phyloP scores from a whole-genome alignment of 2,329 filamentous ascomycete species.

The Pseudogymnoascus sp. region DNA sequence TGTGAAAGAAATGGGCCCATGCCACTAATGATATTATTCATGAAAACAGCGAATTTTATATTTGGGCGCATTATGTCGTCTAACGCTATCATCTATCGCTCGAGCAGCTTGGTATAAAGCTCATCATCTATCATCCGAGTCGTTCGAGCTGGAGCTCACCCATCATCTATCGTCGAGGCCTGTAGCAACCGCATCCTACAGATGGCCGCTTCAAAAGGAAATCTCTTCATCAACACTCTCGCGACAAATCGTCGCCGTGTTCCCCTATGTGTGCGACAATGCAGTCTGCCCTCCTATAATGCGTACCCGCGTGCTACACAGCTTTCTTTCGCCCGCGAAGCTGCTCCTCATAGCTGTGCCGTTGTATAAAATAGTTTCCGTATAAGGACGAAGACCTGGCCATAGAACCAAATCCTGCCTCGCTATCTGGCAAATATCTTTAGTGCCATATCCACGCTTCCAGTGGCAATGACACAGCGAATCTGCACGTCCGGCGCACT shows the following conservation, averaged over 20 bases:
- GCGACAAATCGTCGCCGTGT: background rate
- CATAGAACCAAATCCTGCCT: background rate
- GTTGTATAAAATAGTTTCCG: background rate
- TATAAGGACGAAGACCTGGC: background rate
- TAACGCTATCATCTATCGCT: background rate
- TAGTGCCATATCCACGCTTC: constrained; percentile 74
- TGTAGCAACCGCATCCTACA: background rate
- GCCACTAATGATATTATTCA: background rate
- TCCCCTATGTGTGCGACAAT: background rate
- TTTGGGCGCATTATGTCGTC: background rate
- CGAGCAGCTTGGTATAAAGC: background rate
- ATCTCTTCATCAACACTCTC: background rate
- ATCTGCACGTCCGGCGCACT: constrained; percentile 50
- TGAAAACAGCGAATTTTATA: background rate
- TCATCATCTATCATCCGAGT: background rate
- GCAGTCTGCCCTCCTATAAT: background rate
- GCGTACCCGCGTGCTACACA: background rate
- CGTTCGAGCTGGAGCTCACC: background rate
- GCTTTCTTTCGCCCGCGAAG: background rate
- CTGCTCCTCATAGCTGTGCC: background rate
- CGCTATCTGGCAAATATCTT: constrained; percentile 60
- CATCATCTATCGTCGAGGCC: background rate
- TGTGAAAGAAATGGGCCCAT: background rate
- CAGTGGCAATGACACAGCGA: constrained; percentile 79
- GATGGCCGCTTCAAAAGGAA: background rate